A percentile compares a stretch with the other conserved stretches of the same genome.
Evolutionary conservation across 306 rosid genomes (phyloP).

Genomic region (Ziziphus jujuba): DNA sequence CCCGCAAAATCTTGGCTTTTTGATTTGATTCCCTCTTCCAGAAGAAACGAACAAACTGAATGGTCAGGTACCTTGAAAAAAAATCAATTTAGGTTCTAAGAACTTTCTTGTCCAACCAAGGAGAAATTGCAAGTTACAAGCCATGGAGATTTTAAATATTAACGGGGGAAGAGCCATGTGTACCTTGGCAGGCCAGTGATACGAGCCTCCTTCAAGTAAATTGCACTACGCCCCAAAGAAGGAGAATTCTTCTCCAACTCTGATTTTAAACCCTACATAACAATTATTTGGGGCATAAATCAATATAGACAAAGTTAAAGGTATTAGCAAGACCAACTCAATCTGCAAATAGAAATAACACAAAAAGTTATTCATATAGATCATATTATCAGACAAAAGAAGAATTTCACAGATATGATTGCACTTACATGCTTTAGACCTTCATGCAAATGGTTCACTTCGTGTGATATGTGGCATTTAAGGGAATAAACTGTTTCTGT

Average conservation of each 20-base stretch:
- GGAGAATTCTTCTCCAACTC: constrained; percentile 94
- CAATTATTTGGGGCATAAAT: neutral
- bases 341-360: neutral
- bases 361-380: neutral
- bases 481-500: constrained; percentile 91
- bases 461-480: constrained; percentile 98
- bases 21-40: constrained; percentile 99
- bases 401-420: constrained; percentile 11
- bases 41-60: constrained; percentile 98
- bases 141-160: neutral
- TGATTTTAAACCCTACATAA: constrained; percentile 83
- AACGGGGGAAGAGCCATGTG: constrained; percentile 16
- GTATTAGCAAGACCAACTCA: neutral
- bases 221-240: constrained; percentile 88
- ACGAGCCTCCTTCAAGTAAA: constrained; percentile 79
- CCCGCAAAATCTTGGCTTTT: constrained; percentile 98
- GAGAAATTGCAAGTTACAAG: no score
- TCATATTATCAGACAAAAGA: neutral
- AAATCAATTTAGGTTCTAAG: constrained; percentile 8
- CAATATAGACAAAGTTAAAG: neutral
- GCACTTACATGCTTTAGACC: constrained; percentile 92
- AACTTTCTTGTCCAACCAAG: neutral
- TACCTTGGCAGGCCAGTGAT: constrained; percentile 94
- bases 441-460: constrained; percentile 97
- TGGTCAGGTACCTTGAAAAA: constrained; percentile 73